phyloP scores from a whole-genome alignment of 192 early-diverging fungal genomes.

The Spizellomyces punctatus region DNA sequence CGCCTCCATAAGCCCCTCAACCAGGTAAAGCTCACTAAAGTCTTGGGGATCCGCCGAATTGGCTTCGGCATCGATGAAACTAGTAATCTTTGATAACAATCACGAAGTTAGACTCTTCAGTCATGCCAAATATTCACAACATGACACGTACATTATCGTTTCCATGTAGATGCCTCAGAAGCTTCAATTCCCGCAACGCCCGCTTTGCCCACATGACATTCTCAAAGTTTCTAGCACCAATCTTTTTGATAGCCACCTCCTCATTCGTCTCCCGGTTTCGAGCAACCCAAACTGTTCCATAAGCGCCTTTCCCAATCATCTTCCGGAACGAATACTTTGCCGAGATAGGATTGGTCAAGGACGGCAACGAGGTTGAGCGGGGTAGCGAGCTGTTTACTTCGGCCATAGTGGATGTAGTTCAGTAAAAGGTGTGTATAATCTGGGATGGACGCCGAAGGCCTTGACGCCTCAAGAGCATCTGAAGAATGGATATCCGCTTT shows the following conservation, averaged over 20 bases:
- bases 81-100: constrained; percentile 71
- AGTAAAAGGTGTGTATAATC: no score
- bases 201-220: constrained; percentile 72
- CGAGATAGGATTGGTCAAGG: constrained; percentile 28
- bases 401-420: no score
- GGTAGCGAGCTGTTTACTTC: constrained; percentile 1
- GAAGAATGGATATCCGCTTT: no score
- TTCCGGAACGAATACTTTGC: constrained; percentile 30
- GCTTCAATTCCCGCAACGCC: constrained; percentile 72
- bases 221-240: constrained; percentile 61
- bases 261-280: constrained; percentile 42
- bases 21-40: constrained; percentile 95
- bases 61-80: constrained; percentile 89
- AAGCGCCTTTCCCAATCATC: constrained; percentile 31
- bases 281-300: constrained; percentile 37
- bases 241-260: constrained; percentile 72
- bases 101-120: neutral
- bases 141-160: constrained; percentile 66
- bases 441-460: no score
- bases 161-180: constrained; percentile 71
- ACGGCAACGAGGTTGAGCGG: constrained; percentile 20
- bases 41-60: constrained; percentile 63
- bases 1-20: constrained; percentile 99
- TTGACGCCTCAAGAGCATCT: no score
- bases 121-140: neutral